Conservation (phyloP, 2,329 filamentous ascomycete genomes). For the Aspergillus fijiensis region DNA sequence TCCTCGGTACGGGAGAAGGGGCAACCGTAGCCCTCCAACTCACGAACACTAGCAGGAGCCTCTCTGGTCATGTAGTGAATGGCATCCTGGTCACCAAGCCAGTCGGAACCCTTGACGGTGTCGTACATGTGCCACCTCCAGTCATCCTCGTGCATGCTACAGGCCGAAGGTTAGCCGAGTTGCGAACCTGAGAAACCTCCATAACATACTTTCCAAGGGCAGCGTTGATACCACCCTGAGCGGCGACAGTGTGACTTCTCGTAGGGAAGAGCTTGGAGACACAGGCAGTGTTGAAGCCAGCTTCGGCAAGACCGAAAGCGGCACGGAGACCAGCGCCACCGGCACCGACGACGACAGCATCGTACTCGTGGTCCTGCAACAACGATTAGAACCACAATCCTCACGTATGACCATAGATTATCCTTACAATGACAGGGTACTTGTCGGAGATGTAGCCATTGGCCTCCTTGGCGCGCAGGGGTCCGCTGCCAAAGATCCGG, state of each 20-base stretch:
- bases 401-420: background rate
- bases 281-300: conserved; percentile 64
- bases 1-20: conserved; percentile 92
- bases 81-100: conserved; percentile 94
- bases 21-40: conserved; percentile 96
- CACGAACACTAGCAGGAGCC: conserved; percentile 85
- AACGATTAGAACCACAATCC: conserved; percentile 20
- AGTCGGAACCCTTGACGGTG: conserved; percentile 96
- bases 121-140: conserved; percentile 99
- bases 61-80: conserved; percentile 99
- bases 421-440: conserved; percentile 87
- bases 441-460: conserved; percentile 82
- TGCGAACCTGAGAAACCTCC: background rate
- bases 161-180: conserved; percentile 19
- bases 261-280: conserved; percentile 65
- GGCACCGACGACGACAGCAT: conserved; percentile 80
- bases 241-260: conserved; percentile 65
- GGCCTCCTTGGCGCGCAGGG: conserved; percentile 89
- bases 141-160: conserved; percentile 95
- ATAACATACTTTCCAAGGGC: conserved; percentile 44
- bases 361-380: conserved; percentile 88
- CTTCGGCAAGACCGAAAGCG: conserved; percentile 63
- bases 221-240: conserved; percentile 62
- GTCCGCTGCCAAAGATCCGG: conserved; percentile 80
- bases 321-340: conserved; percentile 64